phyloP scores from a whole-genome alignment of 768 basidiomycete species.

The Rhizopogon vulgaris region DNA sequence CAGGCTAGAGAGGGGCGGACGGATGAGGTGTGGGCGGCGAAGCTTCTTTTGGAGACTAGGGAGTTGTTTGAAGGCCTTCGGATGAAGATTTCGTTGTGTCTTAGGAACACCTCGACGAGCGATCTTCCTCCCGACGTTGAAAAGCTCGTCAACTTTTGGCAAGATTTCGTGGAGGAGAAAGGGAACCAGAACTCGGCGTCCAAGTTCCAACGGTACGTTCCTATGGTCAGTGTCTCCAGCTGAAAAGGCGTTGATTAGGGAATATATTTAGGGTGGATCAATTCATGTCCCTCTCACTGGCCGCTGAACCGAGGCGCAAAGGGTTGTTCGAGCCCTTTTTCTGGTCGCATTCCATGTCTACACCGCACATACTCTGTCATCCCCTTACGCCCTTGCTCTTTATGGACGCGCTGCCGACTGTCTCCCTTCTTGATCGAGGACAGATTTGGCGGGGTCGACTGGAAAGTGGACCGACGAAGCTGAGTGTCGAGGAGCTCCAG shows the following conservation, averaged over 20 bases:
- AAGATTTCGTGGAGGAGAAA: conserved; percentile 34
- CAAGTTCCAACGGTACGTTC: conserved; percentile 60
- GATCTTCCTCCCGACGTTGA: conserved; percentile 39
- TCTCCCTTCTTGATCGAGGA: conserved; percentile 63
- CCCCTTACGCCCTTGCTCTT: conserved; percentile 66
- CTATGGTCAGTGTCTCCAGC: background rate
- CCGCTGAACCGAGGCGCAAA: conserved; percentile 68
- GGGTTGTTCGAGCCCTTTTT: conserved; percentile 74
- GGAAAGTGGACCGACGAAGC: conserved; percentile 48
- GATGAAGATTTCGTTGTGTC: conserved; percentile 46
- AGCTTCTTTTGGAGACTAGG: conserved; percentile 34
- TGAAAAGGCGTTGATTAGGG: background rate
- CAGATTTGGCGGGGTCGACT: conserved; percentile 61
- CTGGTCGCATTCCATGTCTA: conserved; percentile 46
- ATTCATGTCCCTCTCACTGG: conserved; percentile 71
- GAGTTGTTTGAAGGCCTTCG: conserved; percentile 48
- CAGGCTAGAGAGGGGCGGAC: conserved; percentile 37
- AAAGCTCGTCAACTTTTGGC: conserved; percentile 54
- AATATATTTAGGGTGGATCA: conserved; percentile 51
- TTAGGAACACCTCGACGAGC: conserved; percentile 30
- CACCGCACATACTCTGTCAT: conserved; percentile 33
- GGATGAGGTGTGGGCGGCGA: conserved; percentile 39
- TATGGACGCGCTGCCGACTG: conserved; percentile 63
- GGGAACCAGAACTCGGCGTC: conserved; percentile 35
- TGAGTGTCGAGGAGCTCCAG: conserved; percentile 52